Conservation (phyloP, 371 early-diverging fungal genomes). For the Mucor circinelloides region DNA sequence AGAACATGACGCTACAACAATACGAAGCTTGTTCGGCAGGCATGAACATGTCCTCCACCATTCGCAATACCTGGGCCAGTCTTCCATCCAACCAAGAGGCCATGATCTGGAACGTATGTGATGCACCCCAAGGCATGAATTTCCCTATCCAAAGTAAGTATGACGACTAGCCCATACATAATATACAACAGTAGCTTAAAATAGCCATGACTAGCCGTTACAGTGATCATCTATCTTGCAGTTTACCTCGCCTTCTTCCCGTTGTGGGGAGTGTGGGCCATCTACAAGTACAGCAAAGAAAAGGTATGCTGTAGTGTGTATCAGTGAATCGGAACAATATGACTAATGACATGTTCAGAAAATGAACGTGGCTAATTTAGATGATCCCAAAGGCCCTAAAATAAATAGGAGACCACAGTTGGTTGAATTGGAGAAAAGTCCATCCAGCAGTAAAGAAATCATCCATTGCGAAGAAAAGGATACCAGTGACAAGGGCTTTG, state of each 20-base stretch:
- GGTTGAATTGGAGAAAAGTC: background rate
- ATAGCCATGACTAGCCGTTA: conserved; percentile 21
- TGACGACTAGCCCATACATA: no score
- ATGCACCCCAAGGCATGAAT: conserved; percentile 28
- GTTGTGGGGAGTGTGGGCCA: conserved; percentile 33
- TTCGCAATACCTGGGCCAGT: conserved; percentile 31
- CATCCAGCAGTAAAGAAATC: background rate
- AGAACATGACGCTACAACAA: conserved; percentile 39
- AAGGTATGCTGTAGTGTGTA: background rate
- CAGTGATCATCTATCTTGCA: conserved; percentile 37
- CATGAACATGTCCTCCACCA: conserved; percentile 19
- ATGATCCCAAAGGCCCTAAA: background rate
- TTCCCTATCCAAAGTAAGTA: conserved; percentile 34
- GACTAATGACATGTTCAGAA: background rate
- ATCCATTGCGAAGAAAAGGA: background rate
- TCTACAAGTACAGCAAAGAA: conserved; percentile 35
- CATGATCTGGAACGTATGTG: conserved; percentile 45
- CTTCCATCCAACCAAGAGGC: background rate
- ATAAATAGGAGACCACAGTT: background rate
- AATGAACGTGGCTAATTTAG: background rate
- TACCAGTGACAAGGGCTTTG: background rate
- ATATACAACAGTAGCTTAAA: background rate
- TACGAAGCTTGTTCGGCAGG: conserved; percentile 38
- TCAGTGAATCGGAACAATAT: background rate
- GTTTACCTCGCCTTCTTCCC: conserved; percentile 21